Evolutionary conservation across 2,329 filamentous ascomycete species (phyloP).

Genomic region (Colletotrichum filicis): DNA sequence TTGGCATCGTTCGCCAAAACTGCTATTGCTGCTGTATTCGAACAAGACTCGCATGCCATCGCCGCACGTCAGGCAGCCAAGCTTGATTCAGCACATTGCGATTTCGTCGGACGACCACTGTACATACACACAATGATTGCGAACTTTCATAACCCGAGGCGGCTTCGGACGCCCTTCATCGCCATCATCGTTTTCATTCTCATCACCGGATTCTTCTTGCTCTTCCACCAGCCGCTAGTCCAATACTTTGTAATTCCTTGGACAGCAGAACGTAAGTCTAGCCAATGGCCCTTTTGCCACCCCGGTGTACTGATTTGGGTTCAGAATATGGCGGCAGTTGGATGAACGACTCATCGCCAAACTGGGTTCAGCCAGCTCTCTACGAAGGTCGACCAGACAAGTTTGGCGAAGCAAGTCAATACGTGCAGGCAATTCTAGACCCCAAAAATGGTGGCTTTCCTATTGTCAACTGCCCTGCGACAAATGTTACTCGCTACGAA

Average conservation of each 20-base stretch:
- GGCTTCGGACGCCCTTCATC: constrained; percentile 27
- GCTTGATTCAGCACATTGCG: neutral
- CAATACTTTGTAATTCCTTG: constrained; percentile 28
- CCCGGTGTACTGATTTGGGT: neutral
- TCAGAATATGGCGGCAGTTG: constrained; percentile 32
- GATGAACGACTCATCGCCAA: constrained; percentile 27
- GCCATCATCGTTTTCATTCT: constrained; percentile 62
- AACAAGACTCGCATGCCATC: neutral
- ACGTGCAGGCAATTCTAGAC: constrained; percentile 54
- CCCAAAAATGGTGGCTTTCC: constrained; percentile 29
- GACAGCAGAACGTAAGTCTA: constrained; percentile 23
- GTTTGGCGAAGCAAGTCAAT: constrained; percentile 30
- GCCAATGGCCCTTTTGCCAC: neutral
- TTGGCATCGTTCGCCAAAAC: neutral
- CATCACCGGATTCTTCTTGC: constrained; percentile 73
- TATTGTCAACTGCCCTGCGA: constrained; percentile 45
- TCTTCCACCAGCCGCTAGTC: constrained; percentile 65
- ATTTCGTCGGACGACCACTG: neutral
- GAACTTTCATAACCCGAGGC: constrained; percentile 27
- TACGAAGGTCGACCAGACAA: constrained; percentile 18
- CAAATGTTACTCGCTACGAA: constrained; percentile 28
- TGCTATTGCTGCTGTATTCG: neutral
- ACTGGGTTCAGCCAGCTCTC: constrained; percentile 23
- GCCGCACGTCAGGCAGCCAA: neutral
- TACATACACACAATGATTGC: constrained; percentile 18